Evolutionary conservation across 2,329 filamentous ascomycete genomes (phyloP), one percentile per base, ranked within the genome.

Genomic region (Chalara sp.): DNA sequence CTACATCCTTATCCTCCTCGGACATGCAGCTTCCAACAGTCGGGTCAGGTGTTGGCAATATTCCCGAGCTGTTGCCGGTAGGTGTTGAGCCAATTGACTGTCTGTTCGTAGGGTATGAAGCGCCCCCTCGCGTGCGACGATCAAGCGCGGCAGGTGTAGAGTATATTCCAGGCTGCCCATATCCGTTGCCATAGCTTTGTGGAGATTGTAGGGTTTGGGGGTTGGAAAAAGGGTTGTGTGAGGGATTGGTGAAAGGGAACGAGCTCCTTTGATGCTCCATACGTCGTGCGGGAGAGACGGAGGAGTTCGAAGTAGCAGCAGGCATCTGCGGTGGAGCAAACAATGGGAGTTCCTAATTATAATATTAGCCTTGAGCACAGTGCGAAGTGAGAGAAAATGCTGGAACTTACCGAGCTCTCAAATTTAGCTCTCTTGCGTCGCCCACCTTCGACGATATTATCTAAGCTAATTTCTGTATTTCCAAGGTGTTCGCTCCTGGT

Each of bases 381-480:
- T 6, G 13, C 43, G 11, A 21, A 28, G 13, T n/a, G 35, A 12
- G 33, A 31, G 31, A 30, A 49, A 31, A 39, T 28, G 53, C 35
- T 43, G 35, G 32, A 13, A 78, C 92, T 84, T 86, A 97, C 92
- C 71, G 92, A 96, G 74, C 92, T 97, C 70, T 97, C 92, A 72
- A 86, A 86, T 71, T 96, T 96, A 63, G 92, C 89, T 65, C 90
- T 83, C 76, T 97, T 96, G 66, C 93, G 85, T 69, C 93, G 86
- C 59, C 92, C 91, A 65, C 95, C 93, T 71, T 97, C 92, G 55
- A 99, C 87, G 69, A 99, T 97, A 67, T 99, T 99, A 61, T 96
- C 91, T 60, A 96, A 82, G 67, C 92, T 97, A 65, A 99, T 99
- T 61, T 99, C 93, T 12, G 93, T 95, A 67, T 89, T 96, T 46